Base-by-base conservation (phyloP, 2,329 filamentous ascomycete species). In the Cercospora zeae-maydis region DNA sequence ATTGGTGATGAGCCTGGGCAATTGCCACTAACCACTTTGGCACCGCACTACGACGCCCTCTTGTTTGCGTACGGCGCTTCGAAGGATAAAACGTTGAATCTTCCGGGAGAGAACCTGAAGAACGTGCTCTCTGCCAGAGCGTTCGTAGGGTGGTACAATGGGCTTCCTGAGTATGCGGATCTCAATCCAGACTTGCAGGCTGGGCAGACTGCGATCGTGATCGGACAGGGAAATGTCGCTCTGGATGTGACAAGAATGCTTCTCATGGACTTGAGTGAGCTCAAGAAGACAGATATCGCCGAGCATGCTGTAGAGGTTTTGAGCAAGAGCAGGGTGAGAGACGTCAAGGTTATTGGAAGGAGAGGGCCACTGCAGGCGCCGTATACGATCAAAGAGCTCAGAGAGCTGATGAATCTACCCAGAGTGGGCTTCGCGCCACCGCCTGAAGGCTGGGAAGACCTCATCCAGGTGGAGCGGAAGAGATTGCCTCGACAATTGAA, bases 111-210 rank as follows among this genome's bases (percentile, higher is more conserved):
- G 72, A 83, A 88, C 5, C 78, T 95, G 6, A 80, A 82, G 27
- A 91, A 91, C 2, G 86, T 98, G 16, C 89, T 92, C 74, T 96
- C 93, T 7, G 95, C 95, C 1, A 86, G 95, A 30, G 89, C 92
- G 39, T 97, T 98, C 75, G 95, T 99, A 1, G 95, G 93, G 16
- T 99, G 95, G 95, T 99, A 99, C 77, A 99, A 99, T 76, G 95
- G 95, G 2, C 82, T 96, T 2, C 95, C 95, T 0, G 90, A 96
- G 70, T 90, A 90, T 73, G 84, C 88, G 19, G 77, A 84, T 69
- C 79, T 96, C 7, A 80, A 84, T n/a, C 90, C 92, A 0, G 85
- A 92, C 72, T 82, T 98, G 27, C 84, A 86, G 0, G 80, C 82
- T 9, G 90, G 89, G 0, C 91, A 96, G 56, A 88, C 93, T 65